Percentiles rank a stretch among this genome's conserved stretches.
phyloP scores from a whole-genome alignment of 192 early-diverging fungal genomes.

The Gonapodya sp. region DNA sequence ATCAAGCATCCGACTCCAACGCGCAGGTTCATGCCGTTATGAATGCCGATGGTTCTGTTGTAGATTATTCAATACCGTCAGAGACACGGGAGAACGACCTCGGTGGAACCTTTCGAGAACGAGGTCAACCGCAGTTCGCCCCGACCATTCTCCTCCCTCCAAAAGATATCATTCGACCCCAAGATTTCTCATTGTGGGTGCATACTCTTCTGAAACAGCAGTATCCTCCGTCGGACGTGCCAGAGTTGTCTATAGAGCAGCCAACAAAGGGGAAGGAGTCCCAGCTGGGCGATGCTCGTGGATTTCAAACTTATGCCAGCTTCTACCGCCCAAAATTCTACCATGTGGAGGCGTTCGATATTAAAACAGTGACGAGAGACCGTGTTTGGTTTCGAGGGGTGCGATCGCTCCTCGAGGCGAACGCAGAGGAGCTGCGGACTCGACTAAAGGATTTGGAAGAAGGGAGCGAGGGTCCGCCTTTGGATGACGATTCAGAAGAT shows the following conservation, averaged over 20 bases:
- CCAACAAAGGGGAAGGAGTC: background rate
- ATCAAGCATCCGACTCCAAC: background rate
- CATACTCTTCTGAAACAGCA: background rate
- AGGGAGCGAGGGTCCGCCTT: too few relatives aligned
- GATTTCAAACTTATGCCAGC: background rate
- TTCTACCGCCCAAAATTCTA: background rate
- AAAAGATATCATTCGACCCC: background rate
- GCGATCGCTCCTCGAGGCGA: background rate
- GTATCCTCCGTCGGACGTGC: background rate
- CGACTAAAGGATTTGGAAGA: background rate
- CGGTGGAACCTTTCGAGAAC: background rate
- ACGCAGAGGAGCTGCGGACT: background rate
- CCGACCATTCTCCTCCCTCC: background rate
- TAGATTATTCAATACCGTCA: too few relatives aligned
- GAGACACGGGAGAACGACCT: background rate
- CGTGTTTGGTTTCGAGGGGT: background rate
- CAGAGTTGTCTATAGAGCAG: background rate
- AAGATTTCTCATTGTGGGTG: background rate
- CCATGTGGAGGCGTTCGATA: background rate
- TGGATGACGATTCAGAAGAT: too few relatives aligned
- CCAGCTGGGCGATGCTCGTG: too few relatives aligned
- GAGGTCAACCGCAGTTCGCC: background rate
- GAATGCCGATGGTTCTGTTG: background rate
- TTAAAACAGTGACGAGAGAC: background rate
- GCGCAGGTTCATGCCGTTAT: background rate